Base-by-base conservation (phyloP, 768 basidiomycete species). In the Suillus spraguei region DNA sequence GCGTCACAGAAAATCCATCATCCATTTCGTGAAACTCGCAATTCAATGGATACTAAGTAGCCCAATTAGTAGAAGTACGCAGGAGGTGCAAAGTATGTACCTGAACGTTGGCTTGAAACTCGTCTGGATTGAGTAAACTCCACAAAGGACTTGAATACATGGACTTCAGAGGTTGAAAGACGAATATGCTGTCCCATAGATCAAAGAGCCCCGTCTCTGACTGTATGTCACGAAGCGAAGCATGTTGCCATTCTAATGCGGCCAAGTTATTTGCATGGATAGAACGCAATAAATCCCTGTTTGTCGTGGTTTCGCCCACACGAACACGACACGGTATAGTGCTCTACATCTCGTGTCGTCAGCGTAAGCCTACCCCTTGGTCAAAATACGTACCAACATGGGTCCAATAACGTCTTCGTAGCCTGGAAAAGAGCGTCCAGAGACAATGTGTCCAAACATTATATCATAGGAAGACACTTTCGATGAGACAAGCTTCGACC, bases 391-490 rank as follows among this genome's bases (percentile, higher is more conserved):
- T 59, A 83, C 82, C 62, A 83, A 67, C 61, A 82, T 76, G 6
- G 82, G 82, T 5, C 82, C 82, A 59, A 83, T 76, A 3, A 82
- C 80, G 11, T 76, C 70, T 66, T 83, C 82, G 10, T 79, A 76
- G 41, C 74, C 75, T 24, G 75, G 75, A 17, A 79, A 71, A 50
- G 72, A 76, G 60, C 82, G 72, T 49, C 82, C 82, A 20, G 82
- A 82, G 6, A 83, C 72, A 20, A 80, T 78, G 54, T 81, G 80
- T 0, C 82, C 82, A 62, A 83, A 83, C 16, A 83, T 75, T 28
- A 81, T 69, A 64, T 83, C 82, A 7, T 60, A 47, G 24, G 68
- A 70, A 24, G 66, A 61, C 20, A 61, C 55, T 24, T 71, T 38
- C 1, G 62, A 64, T 24, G 73, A 69, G 10, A 78, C 58, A 20